Evolutionary conservation across 2,329 filamentous ascomycete species (phyloP), one percentile per base, ranked within the genome.

Genomic region (Aspergillus puulaauensis): DNA sequence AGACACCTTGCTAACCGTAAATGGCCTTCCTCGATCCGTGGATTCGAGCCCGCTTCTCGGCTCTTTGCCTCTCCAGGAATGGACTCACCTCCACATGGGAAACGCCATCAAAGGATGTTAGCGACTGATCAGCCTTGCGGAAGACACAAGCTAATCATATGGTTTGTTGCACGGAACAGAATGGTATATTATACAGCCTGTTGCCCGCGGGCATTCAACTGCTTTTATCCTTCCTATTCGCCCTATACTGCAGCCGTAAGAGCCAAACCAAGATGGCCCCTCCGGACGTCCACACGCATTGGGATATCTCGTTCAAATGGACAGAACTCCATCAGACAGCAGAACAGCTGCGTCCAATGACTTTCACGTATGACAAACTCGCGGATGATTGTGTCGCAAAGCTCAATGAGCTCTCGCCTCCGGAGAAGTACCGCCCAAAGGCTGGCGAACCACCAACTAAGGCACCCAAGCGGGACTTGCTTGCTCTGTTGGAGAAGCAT

Each of bases 231-330:
- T 46, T 21, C 39, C n/a, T 48, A 40, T 24, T 40, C 3, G n/a
- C 19, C 27, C 15, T 44, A 14, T 21, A 15, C 41, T 31, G 35
- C 19, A 49, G 11, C 4, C 27, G 9, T 24, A 21, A 46, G 14
- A 45, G 7, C 35, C 27, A 17, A 11, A 12, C 17, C 37, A 54
- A 54, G n/a, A 57, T 60, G 58, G 21, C 54, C 2, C 4, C n/a
- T 7, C 48, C 46, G 2, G 65, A 66, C n/a, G 54, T 67, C 54
- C 63, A 54, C 40, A 64, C 65, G 48, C 69, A 67, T 62, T 91
- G 87, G 85, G 87, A 84, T 19, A 83, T 90, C 67, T 82, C 80
- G 6, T 92, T 93, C 69, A 82, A 86, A 64, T 87, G 88, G 80
- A 90, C 88, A 1, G 70, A 81, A 6, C 73, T 86, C 3, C 90